A percentile compares a stretch with the other conserved stretches of the same genome.
phyloP scores from a whole-genome alignment of 1,284 basidiomycete species.

The Marasmius fiardii region DNA sequence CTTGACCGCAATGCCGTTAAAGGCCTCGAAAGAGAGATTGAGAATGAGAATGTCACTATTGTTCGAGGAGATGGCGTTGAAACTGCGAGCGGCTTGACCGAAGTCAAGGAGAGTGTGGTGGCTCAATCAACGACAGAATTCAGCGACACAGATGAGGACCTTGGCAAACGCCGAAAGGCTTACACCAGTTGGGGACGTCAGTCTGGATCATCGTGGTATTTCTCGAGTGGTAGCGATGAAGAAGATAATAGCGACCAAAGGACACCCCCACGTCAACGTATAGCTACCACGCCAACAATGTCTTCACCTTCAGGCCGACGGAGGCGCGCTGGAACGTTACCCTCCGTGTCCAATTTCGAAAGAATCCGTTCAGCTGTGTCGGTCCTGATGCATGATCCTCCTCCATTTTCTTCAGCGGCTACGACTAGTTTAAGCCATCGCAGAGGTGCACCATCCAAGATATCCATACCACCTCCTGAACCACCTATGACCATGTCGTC shows the following conservation, averaged over 20 bases:
- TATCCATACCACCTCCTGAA: slow-evolving; percentile 9
- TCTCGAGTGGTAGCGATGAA: slow-evolving; percentile 18
- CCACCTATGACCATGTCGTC: slow-evolving; percentile 26
- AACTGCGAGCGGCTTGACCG: slow-evolving; percentile 34
- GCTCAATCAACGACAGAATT: slow-evolving; percentile 20
- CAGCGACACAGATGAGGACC: slow-evolving; percentile 24
- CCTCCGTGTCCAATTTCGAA: slow-evolving; percentile 3
- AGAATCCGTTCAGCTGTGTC: slow-evolving; percentile 9
- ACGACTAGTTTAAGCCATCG: background rate
- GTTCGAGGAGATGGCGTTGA: slow-evolving; percentile 67
- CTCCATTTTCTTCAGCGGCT: background rate
- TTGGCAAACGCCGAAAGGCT: slow-evolving; percentile 22
- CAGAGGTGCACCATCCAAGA: slow-evolving; percentile 7
- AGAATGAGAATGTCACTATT: slow-evolving; percentile 57
- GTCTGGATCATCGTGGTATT: slow-evolving; percentile 15
- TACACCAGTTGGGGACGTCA: slow-evolving; percentile 48
- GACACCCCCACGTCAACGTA: background rate
- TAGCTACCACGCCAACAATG: background rate
- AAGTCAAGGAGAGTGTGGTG: slow-evolving; percentile 33
- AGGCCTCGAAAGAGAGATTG: slow-evolving; percentile 61
- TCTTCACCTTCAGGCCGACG: background rate
- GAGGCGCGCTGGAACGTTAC: slow-evolving; percentile 14
- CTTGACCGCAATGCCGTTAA: slow-evolving; percentile 55
- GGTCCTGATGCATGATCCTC: background rate
- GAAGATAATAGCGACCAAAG: slow-evolving; percentile 23